phyloP scores from a whole-genome alignment of 1,139 yeast species.

The Pichia sp. region DNA sequence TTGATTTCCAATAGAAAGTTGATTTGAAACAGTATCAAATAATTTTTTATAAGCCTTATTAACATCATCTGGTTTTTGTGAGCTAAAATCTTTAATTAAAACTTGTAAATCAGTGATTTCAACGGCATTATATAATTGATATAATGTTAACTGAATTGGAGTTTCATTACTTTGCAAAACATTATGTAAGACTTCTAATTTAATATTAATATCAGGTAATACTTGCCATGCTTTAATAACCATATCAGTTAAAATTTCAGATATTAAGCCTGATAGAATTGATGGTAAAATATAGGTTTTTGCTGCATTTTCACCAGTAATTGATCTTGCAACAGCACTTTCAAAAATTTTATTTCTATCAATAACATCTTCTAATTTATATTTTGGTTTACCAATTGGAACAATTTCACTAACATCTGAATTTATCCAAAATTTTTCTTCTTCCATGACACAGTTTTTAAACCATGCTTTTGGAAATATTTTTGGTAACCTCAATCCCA shows the following conservation, averaged over 20 bases:
- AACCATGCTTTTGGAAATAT: conserved; percentile 40
- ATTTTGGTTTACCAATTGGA: conserved; percentile 30
- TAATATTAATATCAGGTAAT: conserved; percentile 30
- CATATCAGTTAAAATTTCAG: conserved; percentile 23
- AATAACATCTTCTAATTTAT: conserved; percentile 26
- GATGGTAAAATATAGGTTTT: conserved; percentile 29
- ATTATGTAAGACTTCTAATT: conserved; percentile 51
- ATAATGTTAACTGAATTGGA: conserved; percentile 46
- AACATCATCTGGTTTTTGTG: conserved; percentile 18
- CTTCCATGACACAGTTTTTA: conserved; percentile 26
- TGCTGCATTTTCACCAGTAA: conserved; percentile 14
- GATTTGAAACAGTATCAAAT: conserved; percentile 14
- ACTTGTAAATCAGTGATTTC: conserved; percentile 25
- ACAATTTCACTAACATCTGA: conserved; percentile 12
- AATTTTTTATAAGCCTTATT: conserved; percentile 26
- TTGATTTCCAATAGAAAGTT: conserved; percentile 23
- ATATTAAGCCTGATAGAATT: conserved; percentile 25
- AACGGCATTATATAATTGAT: conserved; percentile 39
- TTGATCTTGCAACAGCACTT: conserved; percentile 22
- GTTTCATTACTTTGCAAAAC: conserved; percentile 44
- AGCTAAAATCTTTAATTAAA: conserved; percentile 21
- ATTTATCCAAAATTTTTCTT: conserved; percentile 23
- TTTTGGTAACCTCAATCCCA: conserved; percentile 50
- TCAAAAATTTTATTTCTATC: conserved; percentile 26
- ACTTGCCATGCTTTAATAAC: conserved; percentile 26